Evolutionary conservation across 2,329 filamentous ascomycete genomes (phyloP).

Genomic region (Lachnellula occidentalis): DNA sequence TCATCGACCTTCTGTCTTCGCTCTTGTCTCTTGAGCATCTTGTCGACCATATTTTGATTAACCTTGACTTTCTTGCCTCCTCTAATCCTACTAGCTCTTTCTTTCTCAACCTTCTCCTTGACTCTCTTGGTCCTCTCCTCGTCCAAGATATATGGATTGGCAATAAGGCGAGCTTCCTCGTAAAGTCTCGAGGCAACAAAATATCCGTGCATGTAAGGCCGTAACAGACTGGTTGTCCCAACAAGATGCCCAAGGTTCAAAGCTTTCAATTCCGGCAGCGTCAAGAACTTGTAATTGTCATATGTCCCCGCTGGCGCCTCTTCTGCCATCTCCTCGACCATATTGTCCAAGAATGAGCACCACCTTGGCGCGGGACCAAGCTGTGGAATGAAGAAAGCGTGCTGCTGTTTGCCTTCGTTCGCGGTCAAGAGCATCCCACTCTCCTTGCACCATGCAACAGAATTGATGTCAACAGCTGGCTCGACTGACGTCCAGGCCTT

Average conservation of each 20-base stretch:
- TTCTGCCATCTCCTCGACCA: slow-evolving; percentile 98
- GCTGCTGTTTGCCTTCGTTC: slow-evolving; percentile 92
- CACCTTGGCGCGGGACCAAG: slow-evolving; percentile 89
- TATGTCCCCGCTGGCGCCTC: slow-evolving; percentile 74
- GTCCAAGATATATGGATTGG: slow-evolving; percentile 90
- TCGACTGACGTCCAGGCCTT: slow-evolving; percentile 94
- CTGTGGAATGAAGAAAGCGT: slow-evolving; percentile 91
- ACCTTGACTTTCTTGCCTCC: slow-evolving; percentile 98
- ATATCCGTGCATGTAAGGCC: slow-evolving; percentile 98
- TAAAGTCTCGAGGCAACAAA: slow-evolving; percentile 95
- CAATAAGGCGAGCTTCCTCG: slow-evolving; percentile 88
- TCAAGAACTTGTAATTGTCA: slow-evolving; percentile 99
- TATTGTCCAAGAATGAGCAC: slow-evolving; percentile 94
- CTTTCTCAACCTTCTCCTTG: slow-evolving; percentile 93
- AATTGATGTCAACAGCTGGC: slow-evolving; percentile 89
- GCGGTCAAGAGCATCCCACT: slow-evolving; percentile 94
- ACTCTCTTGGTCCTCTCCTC: slow-evolving; percentile 87
- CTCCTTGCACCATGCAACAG: slow-evolving; percentile 86
- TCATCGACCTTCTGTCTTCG: slow-evolving; percentile 53
- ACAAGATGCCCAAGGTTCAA: slow-evolving; percentile 85
- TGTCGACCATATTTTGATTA: slow-evolving; percentile 77
- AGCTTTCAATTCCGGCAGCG: slow-evolving; percentile 74
- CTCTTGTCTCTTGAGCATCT: slow-evolving; percentile 61
- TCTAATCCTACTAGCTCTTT: slow-evolving; percentile 88
- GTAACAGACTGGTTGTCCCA: slow-evolving; percentile 80